phyloP scores from a whole-genome alignment of 371 early-diverging fungal genomes.

The Parasitella parasitica region DNA sequence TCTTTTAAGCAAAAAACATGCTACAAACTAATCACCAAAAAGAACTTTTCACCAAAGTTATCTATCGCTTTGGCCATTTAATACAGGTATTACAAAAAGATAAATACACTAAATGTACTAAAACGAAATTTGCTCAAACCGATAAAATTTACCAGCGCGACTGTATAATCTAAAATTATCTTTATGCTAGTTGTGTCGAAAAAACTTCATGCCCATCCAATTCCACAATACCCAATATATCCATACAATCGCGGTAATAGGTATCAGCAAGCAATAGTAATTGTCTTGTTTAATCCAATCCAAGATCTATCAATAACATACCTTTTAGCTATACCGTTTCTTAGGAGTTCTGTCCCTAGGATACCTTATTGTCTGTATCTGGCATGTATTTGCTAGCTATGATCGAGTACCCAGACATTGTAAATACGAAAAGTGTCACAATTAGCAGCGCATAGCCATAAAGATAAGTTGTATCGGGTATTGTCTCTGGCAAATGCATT shows the following conservation, averaged over 20 bases:
- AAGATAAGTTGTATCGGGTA: slow-evolving; percentile 70
- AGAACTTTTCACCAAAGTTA: no score
- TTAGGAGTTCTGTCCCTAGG: not conserved
- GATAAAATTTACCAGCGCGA: no score
- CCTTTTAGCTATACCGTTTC: not conserved
- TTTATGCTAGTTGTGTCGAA: slow-evolving; percentile 71
- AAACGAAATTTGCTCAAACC: no score
- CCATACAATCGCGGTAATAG: slow-evolving; percentile 76
- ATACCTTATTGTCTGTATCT: slow-evolving; percentile 61
- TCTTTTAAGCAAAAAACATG: no score
- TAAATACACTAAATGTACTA: no score
- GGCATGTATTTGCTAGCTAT: slow-evolving; percentile 76
- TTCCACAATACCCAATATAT: slow-evolving; percentile 85
- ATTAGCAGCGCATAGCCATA: slow-evolving; percentile 72
- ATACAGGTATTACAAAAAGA: no score
- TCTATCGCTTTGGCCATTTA: no score
- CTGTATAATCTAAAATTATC: no score
- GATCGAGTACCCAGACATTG: slow-evolving; percentile 64
- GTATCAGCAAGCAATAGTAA: slow-evolving; percentile 84
- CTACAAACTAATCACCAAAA: no score
- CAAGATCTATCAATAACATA: slow-evolving; percentile 42
- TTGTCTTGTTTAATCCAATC: slow-evolving; percentile 79
- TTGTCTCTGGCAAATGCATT: slow-evolving; percentile 40
- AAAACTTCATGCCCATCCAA: slow-evolving; percentile 96
- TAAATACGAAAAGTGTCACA: slow-evolving; percentile 61